These are phyloP conservation scores for Alternaria arborescens DNA, from an alignment of 2,329 filamentous ascomycete species.

Conservation along the genomic window DNA sequence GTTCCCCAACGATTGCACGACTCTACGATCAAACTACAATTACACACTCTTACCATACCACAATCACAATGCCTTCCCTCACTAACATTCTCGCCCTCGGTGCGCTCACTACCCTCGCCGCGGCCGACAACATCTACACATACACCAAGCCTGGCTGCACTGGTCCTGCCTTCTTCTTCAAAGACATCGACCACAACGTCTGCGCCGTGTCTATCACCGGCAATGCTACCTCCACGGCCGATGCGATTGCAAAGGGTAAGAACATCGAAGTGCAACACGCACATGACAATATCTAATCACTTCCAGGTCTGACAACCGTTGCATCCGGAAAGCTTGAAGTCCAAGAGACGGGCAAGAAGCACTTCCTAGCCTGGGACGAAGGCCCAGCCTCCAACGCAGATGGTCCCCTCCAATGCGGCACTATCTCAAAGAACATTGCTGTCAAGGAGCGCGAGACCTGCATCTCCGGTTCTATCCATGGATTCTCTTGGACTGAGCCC, in stretches of 20 bases:
- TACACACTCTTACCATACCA: background rate
- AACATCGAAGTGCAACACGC: background rate
- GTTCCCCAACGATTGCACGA: background rate
- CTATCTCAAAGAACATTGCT: background rate
- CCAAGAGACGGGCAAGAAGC: background rate
- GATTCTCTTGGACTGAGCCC: constrained; percentile 5
- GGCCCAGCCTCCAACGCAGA: background rate
- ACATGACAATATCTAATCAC: background rate
- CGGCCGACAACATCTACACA: constrained; percentile 12
- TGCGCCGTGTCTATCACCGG: constrained; percentile 6
- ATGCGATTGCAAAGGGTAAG: background rate
- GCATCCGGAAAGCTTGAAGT: constrained; percentile 4
- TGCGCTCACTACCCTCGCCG: background rate
- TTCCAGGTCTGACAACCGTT: background rate
- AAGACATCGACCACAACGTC: constrained; percentile 10
- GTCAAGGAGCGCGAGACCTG: background rate
- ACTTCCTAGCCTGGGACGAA: background rate
- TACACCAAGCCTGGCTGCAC: constrained; percentile 1
- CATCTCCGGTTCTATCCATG: background rate
- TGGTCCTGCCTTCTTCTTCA: constrained; percentile 2
- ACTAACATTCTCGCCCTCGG: background rate
- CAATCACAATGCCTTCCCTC: background rate
- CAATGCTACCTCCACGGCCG: background rate
- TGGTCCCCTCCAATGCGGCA: constrained; percentile 4
- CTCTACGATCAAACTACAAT: background rate